Conservation (phyloP, 2,329 filamentous ascomycete genomes). For the Aspergillus sclerotialis region DNA sequence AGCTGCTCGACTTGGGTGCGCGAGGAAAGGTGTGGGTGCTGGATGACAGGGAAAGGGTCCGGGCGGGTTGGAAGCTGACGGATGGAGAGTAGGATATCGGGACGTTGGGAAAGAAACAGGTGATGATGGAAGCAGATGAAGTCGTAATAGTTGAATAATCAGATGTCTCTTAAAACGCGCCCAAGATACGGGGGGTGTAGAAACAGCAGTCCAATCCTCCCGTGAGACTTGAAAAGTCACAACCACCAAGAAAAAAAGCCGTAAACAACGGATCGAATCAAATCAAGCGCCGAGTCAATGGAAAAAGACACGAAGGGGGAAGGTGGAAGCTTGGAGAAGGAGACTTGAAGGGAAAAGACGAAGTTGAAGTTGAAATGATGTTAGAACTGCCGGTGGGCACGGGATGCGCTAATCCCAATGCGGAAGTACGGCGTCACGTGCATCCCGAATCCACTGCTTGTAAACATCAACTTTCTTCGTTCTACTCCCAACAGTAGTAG, state of each 20-base stretch:
- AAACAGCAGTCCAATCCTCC: background rate
- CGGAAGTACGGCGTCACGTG: no score
- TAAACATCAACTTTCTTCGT: no score
- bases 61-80: constrained; percentile 14
- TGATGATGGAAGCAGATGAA: constrained; percentile 12
- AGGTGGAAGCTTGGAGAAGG: constrained; percentile 4
- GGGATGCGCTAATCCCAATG: no score
- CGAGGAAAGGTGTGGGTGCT: constrained; percentile 15
- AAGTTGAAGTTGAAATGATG: constrained; percentile 2
- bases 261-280: background rate
- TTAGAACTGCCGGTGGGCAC: no score
- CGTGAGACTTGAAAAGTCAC: background rate
- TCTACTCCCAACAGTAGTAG: no score
- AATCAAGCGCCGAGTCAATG: background rate
- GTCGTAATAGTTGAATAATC: constrained; percentile 8
- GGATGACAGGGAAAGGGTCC: constrained; percentile 15
- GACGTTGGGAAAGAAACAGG: constrained; percentile 9
- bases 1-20: constrained; percentile 16
- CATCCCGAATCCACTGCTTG: no score
- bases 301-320: constrained; percentile 4
- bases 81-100: constrained; percentile 9
- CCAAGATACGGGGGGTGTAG: background rate
- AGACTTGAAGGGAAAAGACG: constrained; percentile 4
- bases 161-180: constrained; percentile 11
- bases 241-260: background rate